Conservation (phyloP, 2,329 filamentous ascomycete species). For the Fusarium sterilihyphosum region DNA sequence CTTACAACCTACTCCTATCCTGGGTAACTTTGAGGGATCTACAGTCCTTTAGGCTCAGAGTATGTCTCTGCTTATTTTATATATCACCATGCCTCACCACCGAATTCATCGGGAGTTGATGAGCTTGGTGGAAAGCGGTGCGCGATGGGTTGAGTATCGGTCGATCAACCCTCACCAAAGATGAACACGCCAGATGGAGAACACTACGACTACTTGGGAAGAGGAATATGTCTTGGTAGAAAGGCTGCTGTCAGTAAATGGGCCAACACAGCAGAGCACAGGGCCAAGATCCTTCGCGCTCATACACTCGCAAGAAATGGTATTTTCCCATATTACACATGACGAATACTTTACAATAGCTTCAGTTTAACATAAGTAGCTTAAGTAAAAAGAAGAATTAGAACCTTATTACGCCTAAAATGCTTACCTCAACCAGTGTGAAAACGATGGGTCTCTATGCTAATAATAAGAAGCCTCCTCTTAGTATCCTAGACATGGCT, state of each 20-base stretch:
- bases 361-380: accelerated
- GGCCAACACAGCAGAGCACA: background rate
- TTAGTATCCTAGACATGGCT: no score
- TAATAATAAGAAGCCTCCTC: background rate
- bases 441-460: background rate
- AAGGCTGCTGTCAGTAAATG: background rate
- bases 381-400: no score
- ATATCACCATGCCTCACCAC: background rate
- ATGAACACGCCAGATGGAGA: background rate
- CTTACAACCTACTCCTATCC: background rate
- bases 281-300: background rate
- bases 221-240: no score
- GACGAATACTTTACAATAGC: accelerated
- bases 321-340: background rate
- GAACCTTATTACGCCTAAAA: no score
- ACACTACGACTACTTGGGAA: background rate
- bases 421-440: background rate
- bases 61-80: accelerated
- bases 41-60: background rate
- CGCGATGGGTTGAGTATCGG: background rate
- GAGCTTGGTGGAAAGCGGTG: background rate
- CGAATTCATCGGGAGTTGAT: background rate
- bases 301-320: background rate
- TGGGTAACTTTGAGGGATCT: accelerated
- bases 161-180: background rate